Base-by-base conservation (phyloP, 2,329 filamentous ascomycete genomes). In the Drechslerella dactyloides region DNA sequence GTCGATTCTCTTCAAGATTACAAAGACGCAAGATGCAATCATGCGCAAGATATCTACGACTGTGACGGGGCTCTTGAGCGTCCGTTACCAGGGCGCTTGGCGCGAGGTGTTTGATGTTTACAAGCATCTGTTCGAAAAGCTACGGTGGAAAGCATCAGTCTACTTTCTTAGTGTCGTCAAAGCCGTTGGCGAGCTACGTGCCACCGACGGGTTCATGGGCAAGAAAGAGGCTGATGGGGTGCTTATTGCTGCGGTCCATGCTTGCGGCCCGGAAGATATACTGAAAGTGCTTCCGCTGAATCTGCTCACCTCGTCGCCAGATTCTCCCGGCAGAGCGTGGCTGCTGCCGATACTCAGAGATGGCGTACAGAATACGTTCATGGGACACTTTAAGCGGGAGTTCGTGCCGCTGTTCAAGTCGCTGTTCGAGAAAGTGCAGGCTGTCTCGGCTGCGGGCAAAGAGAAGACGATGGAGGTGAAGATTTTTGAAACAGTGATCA, bases 391-490 rank as follows among this genome's bases (percentile, higher is more conserved):
- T 84, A 89, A 88, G 75, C 82, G 84, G 1, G 91, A 96, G 77
- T 87, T 99, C 79, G 87, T 97, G 4, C 92, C 94, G 15, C 82
- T 99, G 23, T 97, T 93, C 78, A 90, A 96, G 79, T 82, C 85
- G 55, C 90, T 99, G 83, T 97, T 93, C 79, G 62, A 68, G n/a
- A 53, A 55, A 13, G 56, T 66, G 11, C 91, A 97, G 79, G 87
- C 86, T 75, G 90, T 97, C 3, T 82, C 96, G 52, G 90, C 90
- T 13, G 74, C 73, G 6, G 82, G 86, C 21, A 87, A 86, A 13
- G 90, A 93, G 78, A 97, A 96, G 83, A 94, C 91, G 0, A 93
- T 96, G 85, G 92, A 97, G 79, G 86, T 94, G 78, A 99, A 99
- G 83, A 96, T 99, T 69, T 99, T 94, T 78, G 93, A 99, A 81